Conservation (phyloP, 1,139 yeast genomes). For the Sugiyamaella xylanicola region DNA sequence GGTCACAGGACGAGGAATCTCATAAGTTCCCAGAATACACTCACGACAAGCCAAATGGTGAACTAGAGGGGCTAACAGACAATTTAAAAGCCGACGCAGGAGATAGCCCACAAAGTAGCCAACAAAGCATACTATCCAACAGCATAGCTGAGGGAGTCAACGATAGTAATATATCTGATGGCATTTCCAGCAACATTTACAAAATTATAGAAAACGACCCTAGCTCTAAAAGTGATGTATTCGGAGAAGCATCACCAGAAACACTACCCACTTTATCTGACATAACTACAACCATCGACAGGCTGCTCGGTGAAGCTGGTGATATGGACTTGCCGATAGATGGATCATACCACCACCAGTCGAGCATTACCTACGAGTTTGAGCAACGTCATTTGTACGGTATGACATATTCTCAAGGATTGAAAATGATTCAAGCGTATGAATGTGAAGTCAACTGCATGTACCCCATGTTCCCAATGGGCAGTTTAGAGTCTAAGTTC, state of each 20-base stretch:
- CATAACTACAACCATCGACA: background rate
- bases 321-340: background rate
- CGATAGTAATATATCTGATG: background rate
- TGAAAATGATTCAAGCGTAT: constrained; percentile 26
- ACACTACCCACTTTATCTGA: background rate
- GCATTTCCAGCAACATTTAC: background rate
- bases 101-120: background rate
- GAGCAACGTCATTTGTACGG: constrained; percentile 25
- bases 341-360: too few relatives aligned
- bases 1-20: too few relatives aligned
- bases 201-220: background rate
- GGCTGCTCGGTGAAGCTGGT: background rate
- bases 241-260: background rate
- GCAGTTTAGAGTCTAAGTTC: constrained; percentile 26
- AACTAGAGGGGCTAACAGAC: background rate
- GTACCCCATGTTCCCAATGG: constrained; percentile 33
- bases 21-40: too few relatives aligned
- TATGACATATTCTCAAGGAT: constrained; percentile 24
- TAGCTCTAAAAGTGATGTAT: background rate
- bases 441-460: constrained; percentile 33
- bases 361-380: constrained; percentile 22
- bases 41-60: too few relatives aligned
- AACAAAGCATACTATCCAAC: too few relatives aligned
- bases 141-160: too few relatives aligned
- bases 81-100: background rate